phyloP scores from a whole-genome alignment of 176 grass and related monocot species.

The Triticum monococcum region DNA sequence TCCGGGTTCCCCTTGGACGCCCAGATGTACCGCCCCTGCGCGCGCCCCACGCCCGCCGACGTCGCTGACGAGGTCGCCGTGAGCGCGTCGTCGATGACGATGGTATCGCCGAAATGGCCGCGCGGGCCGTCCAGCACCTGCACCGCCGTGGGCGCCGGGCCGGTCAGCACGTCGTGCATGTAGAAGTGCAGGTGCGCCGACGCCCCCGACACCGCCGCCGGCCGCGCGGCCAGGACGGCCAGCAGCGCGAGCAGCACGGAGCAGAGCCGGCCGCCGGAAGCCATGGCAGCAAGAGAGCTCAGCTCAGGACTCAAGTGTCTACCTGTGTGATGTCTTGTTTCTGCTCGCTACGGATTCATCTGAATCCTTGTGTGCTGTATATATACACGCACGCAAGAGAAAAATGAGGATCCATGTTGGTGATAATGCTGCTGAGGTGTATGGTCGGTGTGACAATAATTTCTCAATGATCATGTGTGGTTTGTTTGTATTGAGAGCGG shows the following conservation, averaged over 20 bases:
- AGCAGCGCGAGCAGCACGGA: neutral
- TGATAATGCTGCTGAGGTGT: neutral
- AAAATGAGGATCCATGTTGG: neutral
- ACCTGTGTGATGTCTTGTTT: no score
- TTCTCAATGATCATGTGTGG: neutral
- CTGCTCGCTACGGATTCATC: no score
- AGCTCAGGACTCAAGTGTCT: neutral
- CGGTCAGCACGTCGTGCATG: constrained; percentile 44
- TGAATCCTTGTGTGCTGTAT: no score
- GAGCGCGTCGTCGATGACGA: constrained; percentile 41
- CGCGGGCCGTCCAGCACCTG: constrained; percentile 9
- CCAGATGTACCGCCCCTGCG: constrained; percentile 40
- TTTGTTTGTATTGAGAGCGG: neutral
- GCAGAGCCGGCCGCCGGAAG: neutral
- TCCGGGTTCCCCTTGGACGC: constrained; percentile 22
- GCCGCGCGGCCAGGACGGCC: neutral
- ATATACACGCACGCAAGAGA: no score
- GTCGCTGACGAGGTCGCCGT: neutral
- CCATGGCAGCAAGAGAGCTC: constrained; percentile 22
- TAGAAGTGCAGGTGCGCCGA: constrained; percentile 45
- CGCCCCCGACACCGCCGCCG: neutral
- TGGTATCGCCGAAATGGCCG: constrained; percentile 23
- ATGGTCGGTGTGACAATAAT: neutral
- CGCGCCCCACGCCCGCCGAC: constrained; percentile 21
- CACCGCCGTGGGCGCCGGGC: constrained; percentile 40